Base-by-base conservation (phyloP, 2,329 filamentous ascomycete genomes). In the Neospermospora avenae region DNA sequence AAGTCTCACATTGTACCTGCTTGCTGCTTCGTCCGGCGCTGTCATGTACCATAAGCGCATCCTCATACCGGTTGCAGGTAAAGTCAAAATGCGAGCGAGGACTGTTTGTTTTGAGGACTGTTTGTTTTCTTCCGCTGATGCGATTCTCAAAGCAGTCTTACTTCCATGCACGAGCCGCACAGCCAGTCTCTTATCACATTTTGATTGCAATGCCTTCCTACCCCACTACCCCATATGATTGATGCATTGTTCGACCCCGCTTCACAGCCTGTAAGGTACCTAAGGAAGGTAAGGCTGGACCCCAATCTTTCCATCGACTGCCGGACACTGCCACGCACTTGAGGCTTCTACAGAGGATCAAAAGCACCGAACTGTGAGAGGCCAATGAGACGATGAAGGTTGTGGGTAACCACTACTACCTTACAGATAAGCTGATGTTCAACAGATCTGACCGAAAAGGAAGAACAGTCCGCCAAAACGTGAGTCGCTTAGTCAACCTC, bases 31-130 rank as follows among this genome's bases (percentile, higher is more conserved):
- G 46, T 49, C 46, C 16, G 34, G n/a, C n/a, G n/a, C n/a, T n/a
- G n/a, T n/a, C n/a, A n/a, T n/a, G n/a, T n/a, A n/a, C n/a, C n/a
- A 16, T 51, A 51, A 51, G 48, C 48, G 48, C 48, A 51, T 51
- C 18, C 34, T 49, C 46, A 49, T 28, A 49, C 25, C 22, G 10
- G 16, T 34, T 18, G 25, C 46, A 18, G 8, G 10, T 13, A 18
- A 49, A 34, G 24, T 49, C 28, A 18, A 16, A n/a, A 25, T 49
- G 46, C 8, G 46, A 49, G 31, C n/a, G n/a, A n/a, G n/a, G n/a
- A n/a, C n/a, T n/a, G n/a, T n/a, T n/a, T n/a, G n/a, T n/a, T n/a
- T n/a, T n/a, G n/a, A n/a, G n/a, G 31, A 49, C n/a, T 28, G 8
- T 49, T 18, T n/a, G n/a, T n/a, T 8, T 16, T 14, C 24, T 31